phyloP scores from a whole-genome alignment of 257 asterid genomes.

The Gentiana straminea region DNA sequence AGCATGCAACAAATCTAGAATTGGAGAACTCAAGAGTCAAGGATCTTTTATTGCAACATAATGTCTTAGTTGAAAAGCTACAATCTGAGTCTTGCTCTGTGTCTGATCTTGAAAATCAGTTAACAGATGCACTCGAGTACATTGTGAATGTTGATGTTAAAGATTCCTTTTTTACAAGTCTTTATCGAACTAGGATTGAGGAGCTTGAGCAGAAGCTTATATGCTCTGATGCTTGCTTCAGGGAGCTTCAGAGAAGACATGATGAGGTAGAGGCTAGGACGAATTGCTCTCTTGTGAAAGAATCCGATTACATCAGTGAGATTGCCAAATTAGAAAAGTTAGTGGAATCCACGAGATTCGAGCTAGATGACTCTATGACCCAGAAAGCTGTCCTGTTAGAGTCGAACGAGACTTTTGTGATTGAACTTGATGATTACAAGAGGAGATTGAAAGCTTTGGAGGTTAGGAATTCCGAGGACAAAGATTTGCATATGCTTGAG shows the following conservation, averaged over 20 bases:
- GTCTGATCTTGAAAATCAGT: conserved; percentile 39
- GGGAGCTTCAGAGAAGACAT: conserved; percentile 37
- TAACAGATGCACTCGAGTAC: conserved; percentile 40
- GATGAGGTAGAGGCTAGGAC: conserved; percentile 28
- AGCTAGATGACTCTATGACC: conserved; percentile 39
- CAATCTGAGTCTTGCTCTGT: conserved; percentile 24
- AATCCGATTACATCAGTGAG: conserved; percentile 40
- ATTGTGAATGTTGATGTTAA: conserved; percentile 48
- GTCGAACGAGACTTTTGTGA: conserved; percentile 24
- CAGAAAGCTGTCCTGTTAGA: conserved; percentile 49
- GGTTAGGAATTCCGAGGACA: conserved; percentile 23
- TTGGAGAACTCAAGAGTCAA: conserved; percentile 49
- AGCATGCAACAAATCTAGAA: conserved; percentile 43
- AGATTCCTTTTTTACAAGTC: conserved; percentile 32
- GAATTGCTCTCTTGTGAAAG: conserved; percentile 31
- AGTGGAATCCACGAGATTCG: conserved; percentile 35
- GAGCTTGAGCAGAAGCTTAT: conserved; percentile 33
- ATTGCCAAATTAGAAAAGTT: conserved; percentile 25
- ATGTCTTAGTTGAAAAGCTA: conserved; percentile 31
- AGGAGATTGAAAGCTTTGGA: conserved; percentile 26
- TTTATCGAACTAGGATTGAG: conserved; percentile 28
- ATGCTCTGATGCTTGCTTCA: conserved; percentile 30
- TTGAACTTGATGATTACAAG: conserved; percentile 39
- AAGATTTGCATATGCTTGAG: conserved; percentile 25
- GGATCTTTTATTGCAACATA: conserved; percentile 38